Percentiles rank a stretch among this genome's conserved stretches.
phyloP scores from a whole-genome alignment of 345 rosid species.

The Gossypium turneri region DNA sequence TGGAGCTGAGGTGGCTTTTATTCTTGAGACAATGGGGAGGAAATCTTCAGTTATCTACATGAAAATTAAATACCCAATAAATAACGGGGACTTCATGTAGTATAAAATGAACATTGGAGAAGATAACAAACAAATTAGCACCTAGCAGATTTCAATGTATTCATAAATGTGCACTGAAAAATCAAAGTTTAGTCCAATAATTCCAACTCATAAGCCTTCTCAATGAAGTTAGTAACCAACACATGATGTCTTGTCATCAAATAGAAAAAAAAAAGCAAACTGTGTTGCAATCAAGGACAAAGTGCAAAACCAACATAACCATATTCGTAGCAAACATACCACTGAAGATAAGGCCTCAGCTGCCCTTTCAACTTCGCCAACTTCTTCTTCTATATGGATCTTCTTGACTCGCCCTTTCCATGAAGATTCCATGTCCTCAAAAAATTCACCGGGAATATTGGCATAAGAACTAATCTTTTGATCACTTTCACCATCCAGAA shows the following conservation, averaged over 20 bases:
- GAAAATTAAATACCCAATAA: slow-evolving; percentile 11
- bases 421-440: slow-evolving; percentile 81
- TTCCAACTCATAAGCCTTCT: slow-evolving; percentile 1
- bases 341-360: slow-evolving; percentile 69
- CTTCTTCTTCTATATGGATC: slow-evolving; percentile 67
- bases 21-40: slow-evolving; percentile 68
- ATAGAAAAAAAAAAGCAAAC: background rate
- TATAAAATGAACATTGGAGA: background rate
- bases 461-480: slow-evolving; percentile 38
- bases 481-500: slow-evolving; percentile 63
- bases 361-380: slow-evolving; percentile 54
- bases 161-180: slow-evolving; percentile 2
- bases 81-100: background rate
- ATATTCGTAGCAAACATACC: slow-evolving; percentile 37
- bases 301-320: slow-evolving; percentile 1
- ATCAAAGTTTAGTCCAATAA: slow-evolving; percentile 5
- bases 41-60: slow-evolving; percentile 78
- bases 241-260: background rate
- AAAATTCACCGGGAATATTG: slow-evolving; percentile 68
- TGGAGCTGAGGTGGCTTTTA: slow-evolving; percentile 69
- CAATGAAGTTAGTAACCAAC: background rate
- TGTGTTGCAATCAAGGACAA: background rate
- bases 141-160: background rate
- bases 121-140: background rate
- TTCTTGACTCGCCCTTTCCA: slow-evolving; percentile 88